Base-by-base conservation (phyloP, 139 green algal genomes). In the Zygnema circumcarinatum region DNA sequence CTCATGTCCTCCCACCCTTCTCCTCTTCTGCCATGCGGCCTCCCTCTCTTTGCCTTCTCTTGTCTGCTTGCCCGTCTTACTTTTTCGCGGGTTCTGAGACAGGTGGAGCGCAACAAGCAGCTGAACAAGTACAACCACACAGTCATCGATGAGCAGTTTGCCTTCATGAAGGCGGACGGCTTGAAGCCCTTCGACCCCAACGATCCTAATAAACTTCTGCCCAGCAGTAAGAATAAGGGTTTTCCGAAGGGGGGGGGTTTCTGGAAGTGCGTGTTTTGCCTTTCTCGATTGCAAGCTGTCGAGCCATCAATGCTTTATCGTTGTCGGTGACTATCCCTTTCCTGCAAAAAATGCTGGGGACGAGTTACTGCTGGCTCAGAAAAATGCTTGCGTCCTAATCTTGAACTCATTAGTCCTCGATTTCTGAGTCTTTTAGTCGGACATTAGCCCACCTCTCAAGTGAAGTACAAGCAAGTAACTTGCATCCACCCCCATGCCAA, bases 71-170 rank as follows among this genome's bases (percentile, higher is more conserved):
- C n/a, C n/a, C n/a, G n/a, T n/a, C n/a, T n/a, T n/a, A n/a, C n/a
- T n/a, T n/a, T n/a, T n/a, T n/a, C n/a, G n/a, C n/a, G n/a, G n/a
- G n/a, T n/a, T n/a, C n/a, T 39, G 22, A 21, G 40, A 2, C 76
- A 90, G 85, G 85, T 90, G 39, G 85, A 40, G 36, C 62, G 33
- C 29, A 90, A 90, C 85, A 90, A 90, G 79, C 79, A 89, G 41
- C 79, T 90, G 36, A 88, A 88, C 79, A 90, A 90, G 76, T 90
- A 90, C 39, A 88, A 90, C 85, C 79, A 89, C 40, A 82, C 79
- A 25, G 47, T 81, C 21, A 89, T 90, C 29, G 42, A 90, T 47
- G 76, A 86, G 79, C 85, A 90, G 85, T 90, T 88, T 56, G 62
- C 22, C 11, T n/a, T 67, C 2, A 87, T 87, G 38, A 69, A 38